These are phyloP conservation scores for Russula foetens DNA, from an alignment of 768 basidiomycete species.

Conservation along the genomic window DNA sequence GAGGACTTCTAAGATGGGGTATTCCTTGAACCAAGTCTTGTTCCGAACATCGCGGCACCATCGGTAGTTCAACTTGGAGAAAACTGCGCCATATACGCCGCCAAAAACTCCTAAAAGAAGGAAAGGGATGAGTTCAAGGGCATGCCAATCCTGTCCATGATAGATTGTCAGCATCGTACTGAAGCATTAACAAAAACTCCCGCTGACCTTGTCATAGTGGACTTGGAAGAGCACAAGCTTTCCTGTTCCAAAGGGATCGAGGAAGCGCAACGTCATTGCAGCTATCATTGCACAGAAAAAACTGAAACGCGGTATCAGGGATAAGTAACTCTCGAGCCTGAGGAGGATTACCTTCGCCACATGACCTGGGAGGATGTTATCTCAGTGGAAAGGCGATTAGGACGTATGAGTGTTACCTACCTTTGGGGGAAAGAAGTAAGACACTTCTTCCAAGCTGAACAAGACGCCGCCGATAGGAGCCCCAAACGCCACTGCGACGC, in stretches of 20 bases:
- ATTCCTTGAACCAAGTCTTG: slow-evolving; percentile 68
- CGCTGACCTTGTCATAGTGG: slow-evolving; percentile 68
- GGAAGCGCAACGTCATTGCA: slow-evolving; percentile 84
- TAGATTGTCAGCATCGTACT: not conserved
- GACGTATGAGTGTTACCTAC: slow-evolving; percentile 28
- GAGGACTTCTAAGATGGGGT: slow-evolving; percentile 79
- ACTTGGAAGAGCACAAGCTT: slow-evolving; percentile 91
- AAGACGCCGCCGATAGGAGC: slow-evolving; percentile 92
- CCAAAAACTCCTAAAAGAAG: slow-evolving; percentile 84
- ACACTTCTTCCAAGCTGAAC: slow-evolving; percentile 92
- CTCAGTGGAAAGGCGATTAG: not conserved
- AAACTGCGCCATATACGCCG: slow-evolving; percentile 89
- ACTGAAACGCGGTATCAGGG: slow-evolving; percentile 38
- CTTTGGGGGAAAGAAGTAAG: slow-evolving; percentile 95
- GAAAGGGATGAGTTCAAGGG: slow-evolving; percentile 81
- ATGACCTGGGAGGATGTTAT: slow-evolving; percentile 47
- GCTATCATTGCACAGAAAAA: slow-evolving; percentile 99
- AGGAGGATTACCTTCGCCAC: slow-evolving; percentile 74
- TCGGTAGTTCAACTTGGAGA: slow-evolving; percentile 83
- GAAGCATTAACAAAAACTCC: not conserved
- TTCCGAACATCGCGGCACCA: slow-evolving; percentile 83
- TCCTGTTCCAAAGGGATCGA: slow-evolving; percentile 93
- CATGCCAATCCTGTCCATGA: slow-evolving; percentile 77
- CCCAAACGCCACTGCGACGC: slow-evolving; percentile 95
- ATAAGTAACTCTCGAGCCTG: slow-evolving; percentile 9